These are phyloP conservation scores for Closterium sp. DNA, from an alignment of 139 green algal genomes.

Conservation along the genomic window DNA sequence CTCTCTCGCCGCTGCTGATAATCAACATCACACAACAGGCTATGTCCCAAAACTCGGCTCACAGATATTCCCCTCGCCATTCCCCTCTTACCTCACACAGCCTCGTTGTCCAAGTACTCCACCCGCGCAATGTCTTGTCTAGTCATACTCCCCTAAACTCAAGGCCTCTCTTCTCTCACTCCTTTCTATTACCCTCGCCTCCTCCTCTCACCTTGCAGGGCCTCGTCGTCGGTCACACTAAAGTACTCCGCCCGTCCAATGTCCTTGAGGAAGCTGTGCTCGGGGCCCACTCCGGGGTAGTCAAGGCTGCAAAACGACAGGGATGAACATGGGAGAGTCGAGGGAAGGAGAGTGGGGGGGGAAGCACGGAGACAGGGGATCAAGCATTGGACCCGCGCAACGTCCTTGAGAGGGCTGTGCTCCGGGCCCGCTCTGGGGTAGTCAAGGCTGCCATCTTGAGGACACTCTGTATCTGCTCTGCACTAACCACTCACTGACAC, in stretches of 20 bases:
- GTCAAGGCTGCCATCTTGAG: slow-evolving; percentile 87
- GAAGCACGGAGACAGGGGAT: too few species aligned
- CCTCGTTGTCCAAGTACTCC: slow-evolving; percentile 92
- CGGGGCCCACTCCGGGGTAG: slow-evolving; percentile 90
- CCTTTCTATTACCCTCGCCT: background rate
- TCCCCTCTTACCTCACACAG: slow-evolving; percentile 59
- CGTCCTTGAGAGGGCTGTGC: slow-evolving; percentile 96
- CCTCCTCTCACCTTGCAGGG: slow-evolving; percentile 59
- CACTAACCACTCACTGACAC: too few species aligned
- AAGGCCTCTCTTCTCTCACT: too few species aligned
- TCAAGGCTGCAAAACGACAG: slow-evolving; percentile 66
- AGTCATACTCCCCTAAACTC: too few species aligned
- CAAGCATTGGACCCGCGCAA: too few species aligned
- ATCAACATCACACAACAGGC: background rate
- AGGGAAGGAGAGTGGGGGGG: background rate
- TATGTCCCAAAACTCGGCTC: too few species aligned
- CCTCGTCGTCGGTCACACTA: slow-evolving; percentile 88
- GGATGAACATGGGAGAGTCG: background rate
- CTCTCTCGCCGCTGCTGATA: background rate
- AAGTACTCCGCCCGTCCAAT: slow-evolving; percentile 89
- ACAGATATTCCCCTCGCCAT: too few species aligned
- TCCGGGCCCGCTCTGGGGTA: slow-evolving; percentile 95
- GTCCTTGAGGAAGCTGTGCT: slow-evolving; percentile 98
- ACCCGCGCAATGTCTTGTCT: slow-evolving; percentile 73
- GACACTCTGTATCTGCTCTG: too few species aligned